Base-by-base conservation (phyloP, 225 moss, liverwort and hornwort genomes). In the Sphagnum contortum region DNA sequence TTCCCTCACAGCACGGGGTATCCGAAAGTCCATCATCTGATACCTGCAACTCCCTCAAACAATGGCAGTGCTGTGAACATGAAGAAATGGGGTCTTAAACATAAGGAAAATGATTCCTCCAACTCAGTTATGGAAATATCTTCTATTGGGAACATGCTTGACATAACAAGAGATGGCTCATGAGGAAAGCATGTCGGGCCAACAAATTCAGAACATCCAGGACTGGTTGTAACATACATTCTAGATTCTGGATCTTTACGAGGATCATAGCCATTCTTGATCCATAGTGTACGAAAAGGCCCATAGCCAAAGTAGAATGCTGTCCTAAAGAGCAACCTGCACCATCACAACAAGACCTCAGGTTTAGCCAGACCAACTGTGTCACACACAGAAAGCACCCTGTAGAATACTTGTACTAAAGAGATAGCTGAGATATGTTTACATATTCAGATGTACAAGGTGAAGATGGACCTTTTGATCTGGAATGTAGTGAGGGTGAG, bases 261-360 rank as follows among this genome's bases (percentile, higher is more conserved):
- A 70, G 98, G 98, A 55, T 99, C 98, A 75, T 93, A 99, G 63
- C 98, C 98, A 81, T 93, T 91, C 72, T 75, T 89, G 55, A 99
- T 89, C 98, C 98, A 99, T 5, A 93, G 78, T 57, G 85, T 86
- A 52, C 98, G 84, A 73, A 89, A 99, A 5, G 98, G 98, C 47
- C 98, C 98, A 63, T 83, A 81, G 46, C 86, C 86, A 69, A 99
- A 99, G 65, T 91, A 91, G 73, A 93, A 99, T 7, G 92, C 91
- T 61, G 89, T 91, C 72, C 83, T 87, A 63, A 99, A 93, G 12
- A 99, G 86, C 76, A 91, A 75, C 69, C 80, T 88, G 85, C 79
- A 74, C 64, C 47, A 8, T 69, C 48, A 9, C 52, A 44, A 61
- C 44, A 44, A 29, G 29, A 29, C 62, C 62, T 48, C 49, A 46